Evolutionary conservation across 345 rosid genomes (phyloP).

Genomic region (Arabis hirsuta): DNA sequence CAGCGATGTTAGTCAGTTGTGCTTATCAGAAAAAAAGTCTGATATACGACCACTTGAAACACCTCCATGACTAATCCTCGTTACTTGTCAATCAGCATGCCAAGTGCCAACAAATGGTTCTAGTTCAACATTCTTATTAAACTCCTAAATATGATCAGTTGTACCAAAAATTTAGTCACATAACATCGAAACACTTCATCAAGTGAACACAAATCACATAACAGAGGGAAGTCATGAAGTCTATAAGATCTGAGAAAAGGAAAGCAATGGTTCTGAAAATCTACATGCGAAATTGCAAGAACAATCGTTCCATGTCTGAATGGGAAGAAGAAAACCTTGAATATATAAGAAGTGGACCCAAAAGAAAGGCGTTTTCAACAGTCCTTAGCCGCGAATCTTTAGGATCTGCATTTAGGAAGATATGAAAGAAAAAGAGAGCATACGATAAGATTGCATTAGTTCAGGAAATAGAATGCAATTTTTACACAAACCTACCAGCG

Average conservation of each 20-base stretch:
- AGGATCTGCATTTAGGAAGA: slow-evolving; percentile 57
- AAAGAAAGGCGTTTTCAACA: slow-evolving; percentile 74
- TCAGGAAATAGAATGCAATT: slow-evolving; percentile 15
- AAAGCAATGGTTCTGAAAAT: neutral
- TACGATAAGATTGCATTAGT: slow-evolving; percentile 16
- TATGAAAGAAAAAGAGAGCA: neutral
- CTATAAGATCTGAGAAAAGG: slow-evolving; percentile 10
- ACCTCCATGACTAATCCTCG: neutral
- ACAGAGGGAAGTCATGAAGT: slow-evolving; percentile 17
- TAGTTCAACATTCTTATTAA: slow-evolving; percentile 19
- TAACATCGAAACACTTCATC: neutral
- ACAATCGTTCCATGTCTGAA: slow-evolving; percentile 9
- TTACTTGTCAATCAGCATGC: slow-evolving; percentile 10
- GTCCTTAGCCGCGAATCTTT: slow-evolving; percentile 72
- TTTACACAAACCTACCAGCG: slow-evolving; percentile 61
- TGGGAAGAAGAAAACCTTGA: slow-evolving; percentile 62
- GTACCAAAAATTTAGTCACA: neutral
- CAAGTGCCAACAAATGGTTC: neutral
- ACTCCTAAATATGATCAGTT: slow-evolving; percentile 19
- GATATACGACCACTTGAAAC: neutral
- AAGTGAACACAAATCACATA: slow-evolving; percentile 17
- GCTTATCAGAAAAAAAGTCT: neutral
- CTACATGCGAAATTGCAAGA: slow-evolving; percentile 3
- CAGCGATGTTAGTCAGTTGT: neutral
- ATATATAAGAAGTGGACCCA: slow-evolving; percentile 77